Evolutionary conservation across 148 eudicot genomes (phyloP).

Genomic region (Amaranthus cruentus): DNA sequence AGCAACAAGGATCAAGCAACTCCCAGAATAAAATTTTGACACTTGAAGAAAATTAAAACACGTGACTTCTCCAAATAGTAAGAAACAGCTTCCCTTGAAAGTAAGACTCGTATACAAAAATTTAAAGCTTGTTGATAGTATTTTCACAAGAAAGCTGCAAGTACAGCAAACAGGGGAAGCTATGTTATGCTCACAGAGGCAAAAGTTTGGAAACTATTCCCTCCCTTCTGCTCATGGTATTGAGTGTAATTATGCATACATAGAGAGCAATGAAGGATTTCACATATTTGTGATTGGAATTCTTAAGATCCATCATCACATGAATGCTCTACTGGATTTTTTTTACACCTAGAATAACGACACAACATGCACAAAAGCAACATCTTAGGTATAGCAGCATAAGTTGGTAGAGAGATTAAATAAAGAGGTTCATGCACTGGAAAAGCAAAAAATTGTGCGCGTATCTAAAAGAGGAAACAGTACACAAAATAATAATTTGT

Average conservation of each 20-base stretch:
- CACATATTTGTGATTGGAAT: not conserved
- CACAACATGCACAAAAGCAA: not conserved
- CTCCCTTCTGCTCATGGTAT: not conserved
- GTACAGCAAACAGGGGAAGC: not conserved
- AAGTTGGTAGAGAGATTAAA: not conserved
- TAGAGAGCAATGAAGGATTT: not conserved
- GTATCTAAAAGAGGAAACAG: not conserved
- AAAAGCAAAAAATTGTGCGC: not conserved
- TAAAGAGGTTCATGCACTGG: not conserved
- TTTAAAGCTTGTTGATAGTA: not conserved
- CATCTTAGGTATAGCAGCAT: not conserved
- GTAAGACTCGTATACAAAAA: no score
- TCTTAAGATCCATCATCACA: not conserved
- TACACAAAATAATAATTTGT: not conserved
- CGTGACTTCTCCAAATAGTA: not conserved
- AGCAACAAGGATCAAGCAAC: not conserved
- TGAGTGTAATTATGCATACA: not conserved
- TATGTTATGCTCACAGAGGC: not conserved
- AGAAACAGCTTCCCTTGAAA: not conserved
- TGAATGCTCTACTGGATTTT: not conserved
- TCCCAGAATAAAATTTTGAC: not conserved
- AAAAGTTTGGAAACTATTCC: not conserved
- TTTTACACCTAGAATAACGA: not conserved
- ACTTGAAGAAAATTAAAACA: not conserved
- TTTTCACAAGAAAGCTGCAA: not conserved